A percentile compares a stretch with the other conserved stretches of the same genome.
phyloP scores from a whole-genome alignment of 2,329 filamentous ascomycete genomes.

The Hypomyces rosellus region DNA sequence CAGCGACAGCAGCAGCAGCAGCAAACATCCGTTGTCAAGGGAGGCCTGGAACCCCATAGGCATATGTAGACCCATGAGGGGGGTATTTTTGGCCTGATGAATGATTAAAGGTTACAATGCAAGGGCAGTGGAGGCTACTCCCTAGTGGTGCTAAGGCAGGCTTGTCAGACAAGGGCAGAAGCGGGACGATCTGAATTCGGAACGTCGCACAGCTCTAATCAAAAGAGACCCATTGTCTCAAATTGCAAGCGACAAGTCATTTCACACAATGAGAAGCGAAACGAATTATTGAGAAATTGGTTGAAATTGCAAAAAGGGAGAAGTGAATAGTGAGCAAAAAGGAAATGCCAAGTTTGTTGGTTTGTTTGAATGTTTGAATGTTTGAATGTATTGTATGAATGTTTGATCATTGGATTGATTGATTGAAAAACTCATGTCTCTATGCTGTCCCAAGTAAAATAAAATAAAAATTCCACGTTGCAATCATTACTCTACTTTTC shows the following conservation, averaged over 20 bases:
- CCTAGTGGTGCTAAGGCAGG: neutral
- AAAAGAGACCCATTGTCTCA: slow-evolving; percentile 10
- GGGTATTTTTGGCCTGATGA: neutral
- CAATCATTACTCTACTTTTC: slow-evolving; percentile 10
- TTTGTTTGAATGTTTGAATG: neutral
- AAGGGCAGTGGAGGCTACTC: neutral
- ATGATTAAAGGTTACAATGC: neutral
- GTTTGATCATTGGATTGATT: neutral
- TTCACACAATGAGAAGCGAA: slow-evolving; percentile 2
- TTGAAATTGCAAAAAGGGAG: neutral
- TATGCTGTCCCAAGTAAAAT: slow-evolving; percentile 5
- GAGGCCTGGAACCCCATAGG: neutral
- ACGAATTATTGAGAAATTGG: neutral
- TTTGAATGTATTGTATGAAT: no score
- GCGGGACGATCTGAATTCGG: slow-evolving; percentile 7
- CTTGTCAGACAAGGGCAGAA: slow-evolving; percentile 23
- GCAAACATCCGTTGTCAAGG: neutral
- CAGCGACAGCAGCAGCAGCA: no score
- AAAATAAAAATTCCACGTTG: slow-evolving; percentile 8
- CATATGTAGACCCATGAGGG: no score
- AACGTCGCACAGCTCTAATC: slow-evolving; percentile 7
- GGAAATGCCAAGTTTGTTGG: neutral
- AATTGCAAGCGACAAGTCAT: slow-evolving; percentile 11
- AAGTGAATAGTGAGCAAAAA: neutral
- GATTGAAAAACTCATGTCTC: slow-evolving; percentile 4